These are phyloP conservation scores for Epichloe gansuensis DNA, from an alignment of 2,329 filamentous ascomycete species.

Conservation along the genomic window DNA sequence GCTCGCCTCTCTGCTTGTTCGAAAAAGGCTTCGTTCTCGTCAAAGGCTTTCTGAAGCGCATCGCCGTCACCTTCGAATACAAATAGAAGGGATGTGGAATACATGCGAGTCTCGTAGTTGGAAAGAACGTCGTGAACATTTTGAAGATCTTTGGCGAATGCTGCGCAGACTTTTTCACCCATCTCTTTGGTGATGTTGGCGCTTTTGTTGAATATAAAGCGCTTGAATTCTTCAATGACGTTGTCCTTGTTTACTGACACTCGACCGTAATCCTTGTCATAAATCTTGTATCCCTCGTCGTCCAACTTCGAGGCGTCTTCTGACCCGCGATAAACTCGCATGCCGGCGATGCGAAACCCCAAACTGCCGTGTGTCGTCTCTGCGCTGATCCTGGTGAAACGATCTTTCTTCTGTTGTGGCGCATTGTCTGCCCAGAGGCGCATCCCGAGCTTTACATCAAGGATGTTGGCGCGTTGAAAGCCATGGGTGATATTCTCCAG, in stretches of 20 bases:
- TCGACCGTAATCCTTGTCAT: slow-evolving; percentile 52
- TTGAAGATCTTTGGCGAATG: slow-evolving; percentile 41
- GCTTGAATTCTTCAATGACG: slow-evolving; percentile 39
- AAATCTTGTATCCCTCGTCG: slow-evolving; percentile 44
- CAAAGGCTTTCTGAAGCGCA: slow-evolving; percentile 38
- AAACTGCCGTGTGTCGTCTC: slow-evolving; percentile 48
- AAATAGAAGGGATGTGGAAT: slow-evolving; percentile 49
- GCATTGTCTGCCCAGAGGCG: slow-evolving; percentile 75
- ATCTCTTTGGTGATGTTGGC: slow-evolving; percentile 49
- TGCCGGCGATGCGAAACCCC: slow-evolving; percentile 53
- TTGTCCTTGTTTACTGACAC: slow-evolving; percentile 39
- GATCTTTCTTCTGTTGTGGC: slow-evolving; percentile 42
- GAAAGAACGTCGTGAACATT: slow-evolving; percentile 41
- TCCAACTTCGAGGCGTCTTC: slow-evolving; percentile 38
- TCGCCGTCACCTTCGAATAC: slow-evolving; percentile 52
- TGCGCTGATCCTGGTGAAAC: slow-evolving; percentile 46
- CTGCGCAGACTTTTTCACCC: slow-evolving; percentile 40
- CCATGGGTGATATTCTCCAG: slow-evolving; percentile 74
- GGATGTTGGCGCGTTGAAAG: slow-evolving; percentile 74
- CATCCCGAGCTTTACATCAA: slow-evolving; percentile 85
- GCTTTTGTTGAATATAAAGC: slow-evolving; percentile 44
- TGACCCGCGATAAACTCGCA: slow-evolving; percentile 49
- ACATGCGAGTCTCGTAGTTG: slow-evolving; percentile 49
- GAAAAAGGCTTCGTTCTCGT: slow-evolving; percentile 40
- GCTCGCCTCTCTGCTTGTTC: slow-evolving; percentile 33